Base-by-base conservation (phyloP, 106 monocot genomes). In the Dioscorea alata region DNA sequence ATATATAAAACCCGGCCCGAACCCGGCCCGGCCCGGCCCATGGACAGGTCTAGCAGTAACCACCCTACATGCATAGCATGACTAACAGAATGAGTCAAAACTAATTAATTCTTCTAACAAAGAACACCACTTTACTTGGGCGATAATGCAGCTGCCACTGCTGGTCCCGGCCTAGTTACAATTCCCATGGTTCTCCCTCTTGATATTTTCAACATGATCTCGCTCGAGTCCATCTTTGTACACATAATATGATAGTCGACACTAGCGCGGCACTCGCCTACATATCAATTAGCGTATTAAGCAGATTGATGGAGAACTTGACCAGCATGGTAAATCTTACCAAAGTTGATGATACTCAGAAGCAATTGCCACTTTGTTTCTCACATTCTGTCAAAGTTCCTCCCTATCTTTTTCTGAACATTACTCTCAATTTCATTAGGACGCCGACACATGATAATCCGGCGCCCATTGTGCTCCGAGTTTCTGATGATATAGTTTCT, bases 211-310 rank as follows among this genome's bases (percentile, higher is more conserved):
- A 74, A 69, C 56, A 64, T 19, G 4, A 4, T 69, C 18, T n/a
- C 10, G 6, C 64, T 80, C 4, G 49, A 74, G 7, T 17, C 49
- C 0, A 8, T 80, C 31, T 42, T 9, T 19, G 34, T 14, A 23
- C 10, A 15, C n/a, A n/a, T n/a, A 75, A 75, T 35, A 75, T 80
- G 13, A 71, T 75, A 18, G 75, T 80, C 66, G 75, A 80, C n/a
- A 75, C 75, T 17, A 70, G 75, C 19, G 74, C 80, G 59, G 71
- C 71, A 4, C 23, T 78, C 9, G 66, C 78, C 0, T 59, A 34
- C 19, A n/a, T 80, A 13, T 22, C 61, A 2, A 12, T 20, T 0
- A 19, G 4, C 13, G 13, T 23, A 20, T 4, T 71, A 13, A 14
- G 42, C 2, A 16, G 8, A 5, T 21, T 77, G 65, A 7, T 5